Percentiles rank a stretch among this genome's conserved stretches.
Evolutionary conservation across 768 basidiomycete genomes (phyloP).

Genomic region (Ramaria rubella): DNA sequence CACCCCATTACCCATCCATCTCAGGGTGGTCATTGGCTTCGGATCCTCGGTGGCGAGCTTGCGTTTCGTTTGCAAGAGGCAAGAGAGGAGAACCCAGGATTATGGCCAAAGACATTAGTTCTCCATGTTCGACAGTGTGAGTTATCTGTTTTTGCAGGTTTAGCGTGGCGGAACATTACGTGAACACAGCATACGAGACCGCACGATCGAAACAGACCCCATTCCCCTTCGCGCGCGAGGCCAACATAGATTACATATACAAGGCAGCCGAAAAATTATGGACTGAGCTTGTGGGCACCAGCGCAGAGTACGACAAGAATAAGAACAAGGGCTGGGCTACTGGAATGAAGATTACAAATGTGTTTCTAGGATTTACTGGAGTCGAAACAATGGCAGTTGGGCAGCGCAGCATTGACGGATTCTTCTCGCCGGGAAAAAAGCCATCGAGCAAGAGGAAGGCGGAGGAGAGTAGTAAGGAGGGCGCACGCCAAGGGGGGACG

Average conservation of each 20-base stretch:
- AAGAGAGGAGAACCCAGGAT: constrained; percentile 56
- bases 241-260: constrained; percentile 71
- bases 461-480: constrained; percentile 12
- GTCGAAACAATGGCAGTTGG: constrained; percentile 70
- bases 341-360: constrained; percentile 60
- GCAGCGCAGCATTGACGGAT: constrained; percentile 83
- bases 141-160: constrained; percentile 3
- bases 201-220: constrained; percentile 75
- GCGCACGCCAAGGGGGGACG: not conserved
- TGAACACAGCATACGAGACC: constrained; percentile 50
- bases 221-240: constrained; percentile 75
- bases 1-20: constrained; percentile 64
- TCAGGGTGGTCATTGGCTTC: constrained; percentile 86
- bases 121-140: constrained; percentile 69
- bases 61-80: constrained; percentile 80
- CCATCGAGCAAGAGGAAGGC: not conserved
- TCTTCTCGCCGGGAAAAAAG: constrained; percentile 42
- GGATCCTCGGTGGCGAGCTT: constrained; percentile 86
- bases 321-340: constrained; percentile 4
- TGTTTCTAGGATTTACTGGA: constrained; percentile 71
- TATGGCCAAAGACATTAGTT: constrained; percentile 92
- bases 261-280: constrained; percentile 74
- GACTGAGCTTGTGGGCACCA: constrained; percentile 72
- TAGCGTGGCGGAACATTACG: not conserved
- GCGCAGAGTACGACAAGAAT: constrained; percentile 20